Conservation (phyloP, 2,329 filamentous ascomycete species). For the Pseudogymnoascus sp. region DNA sequence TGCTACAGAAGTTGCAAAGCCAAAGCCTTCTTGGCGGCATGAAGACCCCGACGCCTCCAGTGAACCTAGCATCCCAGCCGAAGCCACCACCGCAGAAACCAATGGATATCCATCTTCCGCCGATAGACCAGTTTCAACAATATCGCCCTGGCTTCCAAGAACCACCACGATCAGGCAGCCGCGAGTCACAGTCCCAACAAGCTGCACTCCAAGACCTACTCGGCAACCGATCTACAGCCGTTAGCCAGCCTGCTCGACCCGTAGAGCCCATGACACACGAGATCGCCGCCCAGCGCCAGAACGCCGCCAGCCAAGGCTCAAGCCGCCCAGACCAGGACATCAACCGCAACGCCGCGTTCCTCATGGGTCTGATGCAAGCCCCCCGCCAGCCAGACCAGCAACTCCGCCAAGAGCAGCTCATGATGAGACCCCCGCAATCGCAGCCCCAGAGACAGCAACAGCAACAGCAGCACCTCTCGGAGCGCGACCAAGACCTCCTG, state of each 20-base stretch:
- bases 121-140: constrained; percentile 35
- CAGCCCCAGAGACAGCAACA: constrained; percentile 22
- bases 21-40: constrained; percentile 30
- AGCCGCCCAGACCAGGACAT: constrained; percentile 39
- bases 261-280: constrained; percentile 53
- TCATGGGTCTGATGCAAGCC: constrained; percentile 70
- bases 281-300: constrained; percentile 51
- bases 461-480: constrained; percentile 40
- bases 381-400: constrained; percentile 44
- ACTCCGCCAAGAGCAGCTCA: constrained; percentile 43
- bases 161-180: constrained; percentile 19
- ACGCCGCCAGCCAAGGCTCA: constrained; percentile 43
- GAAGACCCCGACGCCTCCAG: constrained; percentile 36
- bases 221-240: constrained; percentile 33
- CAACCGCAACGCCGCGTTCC: constrained; percentile 69
- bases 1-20: constrained; percentile 71
- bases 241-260: constrained; percentile 37
- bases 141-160: constrained; percentile 26
- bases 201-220: constrained; percentile 44
- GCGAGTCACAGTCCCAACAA: constrained; percentile 26
- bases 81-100: constrained; percentile 39
- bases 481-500: constrained; percentile 27
- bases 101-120: constrained; percentile 28
- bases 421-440: constrained; percentile 34
- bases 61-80: constrained; percentile 26